Base-by-base conservation (phyloP, 2,329 filamentous ascomycete species). In the Cercospora brassicicola region DNA sequence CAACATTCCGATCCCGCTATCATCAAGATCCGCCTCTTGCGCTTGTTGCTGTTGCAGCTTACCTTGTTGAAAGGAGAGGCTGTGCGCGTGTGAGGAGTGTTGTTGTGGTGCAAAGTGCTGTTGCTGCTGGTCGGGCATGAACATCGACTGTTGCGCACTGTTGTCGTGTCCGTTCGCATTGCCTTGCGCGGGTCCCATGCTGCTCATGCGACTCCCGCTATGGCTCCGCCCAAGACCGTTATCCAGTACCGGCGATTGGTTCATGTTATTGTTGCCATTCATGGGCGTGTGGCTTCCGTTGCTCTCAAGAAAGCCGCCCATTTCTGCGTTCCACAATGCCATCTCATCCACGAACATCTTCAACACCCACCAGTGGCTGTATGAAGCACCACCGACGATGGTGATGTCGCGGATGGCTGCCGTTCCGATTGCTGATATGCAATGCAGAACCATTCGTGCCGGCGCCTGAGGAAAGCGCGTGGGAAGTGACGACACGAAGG, bases 331-430 rank as follows among this genome's bases (percentile, higher is more conserved):
- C 86, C 96, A 97, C 66, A 91, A 86, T 60, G 93, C 88, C 92
- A 96, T 96, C 81, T 98, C 94, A 76, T 97, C 94, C 62, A 97
- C 87, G 85, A 94, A 98, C 67, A 94, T 94, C 78, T 97, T 97
- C 3, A 93, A 93, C 67, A 97, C 91, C 92, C 92, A 95, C 93
- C 93, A 96, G 5, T 91, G 90, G n/a, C 91, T 90, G 76, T 94
- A 96, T 76, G 91, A 94, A 76, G 90, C 88, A 18, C 90, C 91
- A 71, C 91, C 89, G 48, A 88, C 85, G 61, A 95, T 89, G 0
- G 92, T 95, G 66, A 96, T 86, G 74, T 96, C 93, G 64, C 92
- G 86, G 82, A 95, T 88, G 18, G 92, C 90, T 20, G 91, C 89
- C 7, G 90, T 92, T 11, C 91, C 90, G 23, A 95, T 83, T 26